Base-by-base conservation (phyloP, 1,139 yeast genomes). In the Geotrichum citri-aurantii region DNA sequence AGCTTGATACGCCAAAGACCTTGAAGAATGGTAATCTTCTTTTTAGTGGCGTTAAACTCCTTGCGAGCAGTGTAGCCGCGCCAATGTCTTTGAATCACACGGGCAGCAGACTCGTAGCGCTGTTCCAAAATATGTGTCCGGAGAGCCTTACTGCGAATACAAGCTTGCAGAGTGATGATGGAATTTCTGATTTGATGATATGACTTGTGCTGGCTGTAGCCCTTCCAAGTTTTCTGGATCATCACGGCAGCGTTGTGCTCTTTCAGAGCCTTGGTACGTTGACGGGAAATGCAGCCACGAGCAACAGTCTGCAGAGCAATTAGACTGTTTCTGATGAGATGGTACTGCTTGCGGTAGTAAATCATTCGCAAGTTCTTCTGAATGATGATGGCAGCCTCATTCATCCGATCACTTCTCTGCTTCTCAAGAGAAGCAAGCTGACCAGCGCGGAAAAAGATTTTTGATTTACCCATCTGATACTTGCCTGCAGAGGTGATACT, bases 371-470 rank as follows among this genome's bases (percentile, higher is more conserved):
- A 77, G 66, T 88, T 84, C 81, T 90, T 91, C 76, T 93, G 99
- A 65, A 93, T 86, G 75, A 87, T 77, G 24, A 85, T 85, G 2
- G 97, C 97, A 57, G 96, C 85, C 59, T 76, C 81, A 69, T 81
- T 81, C 65, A 91, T 81, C 67, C 90, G 87, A 65, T 86, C 90
- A 27, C 90, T 77, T 72, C 98, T 84, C 67, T 87, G 76, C 65
- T 90, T 90, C 75, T 93, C 99, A 40, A 95, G 77, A 59, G 84
- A 83, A 1, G 97, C 99, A 57, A 95, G 77, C 64, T 93, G 91
- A 57, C 99, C 99, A 67, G 96, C 95, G 64, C 95, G 84, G 79
- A 93, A 91, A 70, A 95, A 95, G 27, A 95, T 79, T 73, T 95
- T 95, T 1, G 97, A 88, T 59, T 78, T 78, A 59, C 88, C 88